Evolutionary conservation across 2,329 filamentous ascomycete species (phyloP).

Genomic region (Penicillium digitatum): DNA sequence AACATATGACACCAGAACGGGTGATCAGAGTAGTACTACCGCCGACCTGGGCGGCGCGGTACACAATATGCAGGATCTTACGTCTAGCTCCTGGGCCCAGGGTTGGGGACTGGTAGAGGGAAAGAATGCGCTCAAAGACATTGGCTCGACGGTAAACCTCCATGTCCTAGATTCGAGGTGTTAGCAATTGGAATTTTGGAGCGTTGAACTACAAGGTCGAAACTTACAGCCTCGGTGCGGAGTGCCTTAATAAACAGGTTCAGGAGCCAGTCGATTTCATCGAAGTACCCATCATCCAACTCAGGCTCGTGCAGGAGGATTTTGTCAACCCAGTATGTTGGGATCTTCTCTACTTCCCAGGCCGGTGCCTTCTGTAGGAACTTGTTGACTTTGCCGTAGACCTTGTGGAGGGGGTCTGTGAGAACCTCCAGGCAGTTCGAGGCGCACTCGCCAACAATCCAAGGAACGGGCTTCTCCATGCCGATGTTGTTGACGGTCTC

Average conservation of each 20-base stretch:
- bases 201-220: neutral
- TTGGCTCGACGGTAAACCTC: constrained; percentile 52
- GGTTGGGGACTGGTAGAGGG: constrained; percentile 64
- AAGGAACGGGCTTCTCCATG: constrained; percentile 60
- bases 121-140: constrained; percentile 72
- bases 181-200: constrained; percentile 9
- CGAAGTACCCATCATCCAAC: constrained; percentile 67
- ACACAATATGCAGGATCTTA: constrained; percentile 60
- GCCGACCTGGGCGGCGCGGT: constrained; percentile 62
- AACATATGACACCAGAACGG: constrained; percentile 67
- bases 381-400: constrained; percentile 81
- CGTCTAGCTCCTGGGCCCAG: constrained; percentile 58
- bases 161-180: constrained; percentile 38
- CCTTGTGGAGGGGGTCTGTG: constrained; percentile 69
- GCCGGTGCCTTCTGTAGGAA: constrained; percentile 74
- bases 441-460: constrained; percentile 71
- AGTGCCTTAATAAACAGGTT: constrained; percentile 65
- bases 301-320: constrained; percentile 71
- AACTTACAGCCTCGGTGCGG: constrained; percentile 51
- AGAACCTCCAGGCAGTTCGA: constrained; percentile 66
- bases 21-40: constrained; percentile 80
- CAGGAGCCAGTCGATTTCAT: constrained; percentile 71
- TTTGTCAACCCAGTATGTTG: constrained; percentile 61
- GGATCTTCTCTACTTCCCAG: constrained; percentile 62
- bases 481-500: constrained; percentile 64